Conservation (phyloP, 768 basidiomycete species). For the Kockovaella imperatae region DNA sequence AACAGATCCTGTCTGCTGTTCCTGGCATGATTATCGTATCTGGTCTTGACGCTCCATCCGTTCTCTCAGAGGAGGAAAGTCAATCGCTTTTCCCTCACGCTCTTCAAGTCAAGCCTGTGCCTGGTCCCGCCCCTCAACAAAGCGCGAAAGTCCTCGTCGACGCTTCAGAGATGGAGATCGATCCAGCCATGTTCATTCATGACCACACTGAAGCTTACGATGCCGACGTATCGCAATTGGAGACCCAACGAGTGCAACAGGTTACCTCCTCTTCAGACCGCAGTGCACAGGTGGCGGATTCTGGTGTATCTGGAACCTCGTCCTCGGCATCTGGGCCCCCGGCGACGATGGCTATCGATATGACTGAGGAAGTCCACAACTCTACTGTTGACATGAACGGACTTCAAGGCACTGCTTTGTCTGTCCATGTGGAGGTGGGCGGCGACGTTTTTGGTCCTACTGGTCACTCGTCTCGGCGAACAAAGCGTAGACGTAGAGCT, state of each 20-base stretch:
- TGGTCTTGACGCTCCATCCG: constrained; percentile 8
- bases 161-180: constrained; percentile 1
- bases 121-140: not conserved
- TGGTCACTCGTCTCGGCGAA: too few relatives aligned
- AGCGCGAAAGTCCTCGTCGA: not conserved
- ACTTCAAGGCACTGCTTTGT: too few relatives aligned
- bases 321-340: too few relatives aligned
- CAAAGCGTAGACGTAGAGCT: too few relatives aligned
- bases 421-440: not conserved
- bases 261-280: not conserved
- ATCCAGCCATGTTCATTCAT: not conserved
- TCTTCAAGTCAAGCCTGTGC: not conserved
- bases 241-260: not conserved
- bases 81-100: constrained; percentile 19
- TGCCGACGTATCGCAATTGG: constrained; percentile 27
- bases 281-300: too few relatives aligned
- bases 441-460: constrained; percentile 30
- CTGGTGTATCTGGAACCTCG: too few relatives aligned
- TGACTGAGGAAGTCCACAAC: too few relatives aligned
- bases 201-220: constrained; percentile 18
- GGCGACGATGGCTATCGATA: too few relatives aligned
- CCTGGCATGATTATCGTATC: constrained; percentile 26
- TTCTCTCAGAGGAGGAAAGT: constrained; percentile 26
- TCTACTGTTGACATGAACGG: too few relatives aligned
- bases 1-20: constrained; percentile 21